Evolutionary conservation across 1,284 basidiomycete genomes (phyloP), one percentile per base, ranked within the genome.

Genomic region (Laetiporus sulphureus): DNA sequence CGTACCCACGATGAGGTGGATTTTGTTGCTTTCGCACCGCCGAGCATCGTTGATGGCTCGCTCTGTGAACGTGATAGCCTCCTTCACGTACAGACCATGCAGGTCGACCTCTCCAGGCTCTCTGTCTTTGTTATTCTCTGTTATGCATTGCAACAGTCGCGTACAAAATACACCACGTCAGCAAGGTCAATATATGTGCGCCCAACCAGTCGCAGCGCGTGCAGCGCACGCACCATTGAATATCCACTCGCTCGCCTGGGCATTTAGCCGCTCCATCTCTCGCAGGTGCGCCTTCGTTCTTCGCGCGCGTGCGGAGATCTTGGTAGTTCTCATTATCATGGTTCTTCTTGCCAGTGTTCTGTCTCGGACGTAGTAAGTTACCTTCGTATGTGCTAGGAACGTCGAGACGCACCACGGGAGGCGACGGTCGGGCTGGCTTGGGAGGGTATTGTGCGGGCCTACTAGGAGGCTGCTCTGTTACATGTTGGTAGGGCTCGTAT

Each of bases 81-180:
- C 95, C 55, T 92, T 91, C 38, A 95, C 92, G 61, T 91, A 96
- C 5, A 99, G 67, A 1, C 91, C 92, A 58, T 95, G 91, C 31
- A 99, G 68, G 62, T 99, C 89, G 35, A 96, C 70, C 56, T 91
- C 87, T 2, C 82, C 86, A 1, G 72, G 72, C 38, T 75, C 63
- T 42, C 82, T 81, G 44, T 85, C 77, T 80, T 74, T 72, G 67
- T 96, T 96, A 58, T 94, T 95, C 59, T 88, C 90, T 91, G 51
- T 3, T 10, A 5, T 5, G 5, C n/a, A n/a, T 6, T n/a, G n/a
- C n/a, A n/a, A n/a, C n/a, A n/a, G n/a, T n/a, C n/a, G n/a, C n/a
- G n/a, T n/a, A n/a, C n/a, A n/a, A n/a, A n/a, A n/a, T n/a, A n/a
- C n/a, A n/a, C n/a, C n/a, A n/a, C n/a, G n/a, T n/a, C n/a, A n/a